Percentiles rank a stretch among this genome's conserved stretches.
Evolutionary conservation across 1,139 yeast genomes (phyloP).

Genomic region (Nakaseomyces delphensis): DNA sequence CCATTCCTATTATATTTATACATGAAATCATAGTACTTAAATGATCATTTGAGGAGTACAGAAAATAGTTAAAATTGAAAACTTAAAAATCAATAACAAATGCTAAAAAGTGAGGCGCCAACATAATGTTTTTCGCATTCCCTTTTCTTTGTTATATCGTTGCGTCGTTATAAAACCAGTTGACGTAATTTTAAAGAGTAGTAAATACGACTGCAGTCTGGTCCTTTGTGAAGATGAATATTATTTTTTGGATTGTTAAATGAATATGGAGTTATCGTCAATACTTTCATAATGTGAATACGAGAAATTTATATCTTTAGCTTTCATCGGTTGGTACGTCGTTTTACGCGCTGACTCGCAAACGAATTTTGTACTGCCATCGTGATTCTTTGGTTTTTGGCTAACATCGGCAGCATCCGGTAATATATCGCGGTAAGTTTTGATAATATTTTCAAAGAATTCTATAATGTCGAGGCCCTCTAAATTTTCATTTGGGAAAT

Average conservation of each 20-base stretch:
- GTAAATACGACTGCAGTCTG: too few relatives aligned
- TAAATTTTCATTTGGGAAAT: constrained; percentile 16
- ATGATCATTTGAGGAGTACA: too few relatives aligned
- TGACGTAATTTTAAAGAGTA: too few relatives aligned
- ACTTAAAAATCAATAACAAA: too few relatives aligned
- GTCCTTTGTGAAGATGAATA: too few relatives aligned
- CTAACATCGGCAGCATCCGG: background rate
- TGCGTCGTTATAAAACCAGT: background rate
- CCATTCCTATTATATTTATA: too few relatives aligned
- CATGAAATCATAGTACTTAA: too few relatives aligned
- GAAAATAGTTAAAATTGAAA: too few relatives aligned
- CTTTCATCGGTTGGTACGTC: background rate
- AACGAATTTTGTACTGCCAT: background rate
- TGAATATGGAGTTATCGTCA: constrained; percentile 3
- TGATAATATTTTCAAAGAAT: constrained; percentile 26
- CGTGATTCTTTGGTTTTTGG: background rate
- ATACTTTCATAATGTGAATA: background rate
- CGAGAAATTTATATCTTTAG: background rate
- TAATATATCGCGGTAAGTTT: constrained; percentile 8
- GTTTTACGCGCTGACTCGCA: background rate
- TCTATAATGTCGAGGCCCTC: constrained; percentile 22
- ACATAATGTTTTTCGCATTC: too few relatives aligned
- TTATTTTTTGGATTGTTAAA: background rate
- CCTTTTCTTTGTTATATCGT: background rate
- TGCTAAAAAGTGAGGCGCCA: too few relatives aligned